A percentile compares a stretch with the other conserved stretches of the same genome.
phyloP scores from a whole-genome alignment of 352 stramenopile species.

The Thalassiosira ordinaria region DNA sequence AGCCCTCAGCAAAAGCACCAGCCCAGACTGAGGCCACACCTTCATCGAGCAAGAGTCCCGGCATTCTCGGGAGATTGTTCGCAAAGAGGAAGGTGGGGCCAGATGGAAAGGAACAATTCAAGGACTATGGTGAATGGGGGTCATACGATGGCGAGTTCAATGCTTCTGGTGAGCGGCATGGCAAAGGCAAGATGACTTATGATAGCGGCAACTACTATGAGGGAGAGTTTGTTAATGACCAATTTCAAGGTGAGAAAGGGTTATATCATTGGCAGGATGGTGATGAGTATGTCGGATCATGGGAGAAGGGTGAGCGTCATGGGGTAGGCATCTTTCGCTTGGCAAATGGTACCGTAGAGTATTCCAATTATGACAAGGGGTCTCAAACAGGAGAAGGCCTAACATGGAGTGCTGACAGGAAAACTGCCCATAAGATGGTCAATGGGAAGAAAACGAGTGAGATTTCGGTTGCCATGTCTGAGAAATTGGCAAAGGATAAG shows the following conservation, averaged over 20 bases:
- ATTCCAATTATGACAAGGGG: no score
- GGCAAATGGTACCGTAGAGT: conserved; percentile 26
- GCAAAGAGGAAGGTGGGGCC: conserved; percentile 8
- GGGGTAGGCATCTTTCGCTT: conserved; percentile 36
- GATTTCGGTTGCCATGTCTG: conserved; percentile 9
- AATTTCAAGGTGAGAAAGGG: conserved; percentile 31
- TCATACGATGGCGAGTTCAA: conserved; percentile 20
- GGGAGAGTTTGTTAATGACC: conserved; percentile 42
- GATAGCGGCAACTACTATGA: conserved; percentile 25
- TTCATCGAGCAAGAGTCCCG: background rate
- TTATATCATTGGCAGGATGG: conserved; percentile 39
- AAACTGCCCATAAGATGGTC: no score
- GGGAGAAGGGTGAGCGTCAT: conserved; percentile 44
- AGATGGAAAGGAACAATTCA: conserved; percentile 22
- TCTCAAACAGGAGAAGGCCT: no score
- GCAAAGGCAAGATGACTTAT: conserved; percentile 49
- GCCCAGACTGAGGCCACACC: no score
- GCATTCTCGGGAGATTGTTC: conserved; percentile 20
- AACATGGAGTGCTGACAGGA: no score
- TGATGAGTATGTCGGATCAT: conserved; percentile 37
- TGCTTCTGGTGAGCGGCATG: conserved; percentile 14
- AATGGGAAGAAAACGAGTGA: no score
- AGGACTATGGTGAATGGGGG: conserved; percentile 33
- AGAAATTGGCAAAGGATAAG: conserved; percentile 31
- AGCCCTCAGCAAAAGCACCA: no score